Base-by-base conservation (phyloP, 2,329 filamentous ascomycete genomes). In the Rhynchosporium agropyri region DNA sequence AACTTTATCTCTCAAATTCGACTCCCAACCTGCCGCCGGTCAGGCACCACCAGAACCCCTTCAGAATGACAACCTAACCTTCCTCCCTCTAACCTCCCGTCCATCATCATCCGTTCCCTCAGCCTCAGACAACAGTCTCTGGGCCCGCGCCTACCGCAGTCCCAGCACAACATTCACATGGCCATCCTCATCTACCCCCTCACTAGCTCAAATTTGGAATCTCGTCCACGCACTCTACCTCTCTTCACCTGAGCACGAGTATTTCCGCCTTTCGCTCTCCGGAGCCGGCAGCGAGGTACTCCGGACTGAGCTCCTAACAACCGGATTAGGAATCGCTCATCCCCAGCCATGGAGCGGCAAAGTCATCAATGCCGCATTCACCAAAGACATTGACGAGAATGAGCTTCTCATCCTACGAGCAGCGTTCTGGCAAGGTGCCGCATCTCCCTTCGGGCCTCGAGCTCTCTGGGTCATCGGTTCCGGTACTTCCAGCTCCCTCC, bases 401-500 rank as follows among this genome's bases (percentile, higher is more conserved):
- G 75, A 81, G 61, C 68, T 84, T 42, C 67, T 86, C 31, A 72
- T 85, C 51, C 76, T 84, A 2, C 78, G 83, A 62, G 78, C 79
- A 74, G 79, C 86, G 40, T 89, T 90, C 78, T 90, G 87, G 87
- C 87, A 89, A 70, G 87, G 87, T 51, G 87, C 87, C 36, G 87
- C 83, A 20, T 88, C 86, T 0, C 88, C 88, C 6, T 83, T 89
- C 62, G 88, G 88, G 10, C 78, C 86, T 51, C 86, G 86, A 28
- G 81, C 86, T 2, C 80, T 81, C 63, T 89, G 87, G 87, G 79
- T 61, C 5, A 38, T 58, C 29, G 69, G 63, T 38, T 40, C 63
- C 50, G 56, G 63, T 1, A 61, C 66, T 26, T 59, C 61, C 5
- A 62, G 63, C 4, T 61, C 81, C 6, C 80, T 84, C 2, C 78